Evolutionary conservation across 306 rosid genomes (phyloP), one percentile per base, ranked within the genome.

Genomic region (Comarum palustre): DNA sequence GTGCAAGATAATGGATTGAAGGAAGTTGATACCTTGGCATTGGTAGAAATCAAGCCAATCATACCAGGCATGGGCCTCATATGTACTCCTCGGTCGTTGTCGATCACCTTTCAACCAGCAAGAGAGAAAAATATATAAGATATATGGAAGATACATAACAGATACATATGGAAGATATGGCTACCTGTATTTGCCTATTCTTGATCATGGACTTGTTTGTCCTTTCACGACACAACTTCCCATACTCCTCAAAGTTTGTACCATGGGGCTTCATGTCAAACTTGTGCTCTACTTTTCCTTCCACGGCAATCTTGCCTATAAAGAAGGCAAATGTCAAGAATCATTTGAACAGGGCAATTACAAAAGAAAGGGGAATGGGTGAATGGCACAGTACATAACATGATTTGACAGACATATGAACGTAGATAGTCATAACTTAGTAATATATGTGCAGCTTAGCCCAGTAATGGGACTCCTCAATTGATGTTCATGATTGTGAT

Each of bases 31-130:
- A 94, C 98, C 98, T 94, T 94, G 64, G 96, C 84, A 74, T 82
- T 88, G 64, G 96, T 80, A 55, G 97, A 86, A 78, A 86, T 74
- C 79, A 94, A 85, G 78, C 97, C 98, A 73, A 91, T 47, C 96
- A 91, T 94, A 77, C 97, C 97, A 29, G 97, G 99, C 96, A 94
- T 90, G 64, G 99, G 99, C 88, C 97, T 86, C 99, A 94, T 94
- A 79, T 86, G 91, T 41, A 85, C 84, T 74, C 99, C 99, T 17
- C 95, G 88, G 77, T 91, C 95, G 79, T 94, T 90, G 73, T 86
- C 95, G 68, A 94, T 94, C 75, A 94, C 93, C 99, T 94, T 81
- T 61, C 69, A 75, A 68, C 68, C 43, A 51, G 45, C 79, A 78
- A 71, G 55, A 54, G 52, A 75, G 60, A 77, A 66, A 81, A 79